phyloP scores from a whole-genome alignment of 495 filamentous ascomycete species.

The Barbatosphaeria neglecta region DNA sequence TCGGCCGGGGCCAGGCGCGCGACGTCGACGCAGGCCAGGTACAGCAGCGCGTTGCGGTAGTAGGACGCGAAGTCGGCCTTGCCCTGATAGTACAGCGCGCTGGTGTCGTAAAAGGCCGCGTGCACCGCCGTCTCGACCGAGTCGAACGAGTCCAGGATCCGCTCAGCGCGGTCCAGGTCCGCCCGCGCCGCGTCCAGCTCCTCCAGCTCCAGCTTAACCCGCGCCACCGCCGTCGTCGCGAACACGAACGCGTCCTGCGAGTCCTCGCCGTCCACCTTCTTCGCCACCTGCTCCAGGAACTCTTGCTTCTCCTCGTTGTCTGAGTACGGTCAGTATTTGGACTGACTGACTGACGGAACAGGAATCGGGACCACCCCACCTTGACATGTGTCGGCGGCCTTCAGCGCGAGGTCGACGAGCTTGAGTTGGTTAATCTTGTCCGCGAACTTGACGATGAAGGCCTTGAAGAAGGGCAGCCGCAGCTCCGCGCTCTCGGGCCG shows the following conservation, averaged over 20 bases:
- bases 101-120: slow-evolving; percentile 91
- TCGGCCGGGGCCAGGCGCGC: slow-evolving; percentile 58
- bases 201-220: slow-evolving; percentile 67
- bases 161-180: slow-evolving; percentile 78
- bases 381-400: slow-evolving; percentile 74
- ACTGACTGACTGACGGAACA: not conserved
- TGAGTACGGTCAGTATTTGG: slow-evolving; percentile 15
- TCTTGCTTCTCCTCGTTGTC: slow-evolving; percentile 78
- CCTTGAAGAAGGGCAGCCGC: slow-evolving; percentile 80
- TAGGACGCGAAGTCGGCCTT: slow-evolving; percentile 87
- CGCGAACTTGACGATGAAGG: slow-evolving; percentile 89
- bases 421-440: slow-evolving; percentile 99
- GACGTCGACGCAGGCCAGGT: slow-evolving; percentile 91
- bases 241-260: slow-evolving; percentile 96
- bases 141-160: slow-evolving; percentile 82
- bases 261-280: slow-evolving; percentile 81
- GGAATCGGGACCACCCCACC: slow-evolving; percentile 36
- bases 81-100: slow-evolving; percentile 89
- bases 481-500: slow-evolving; percentile 67
- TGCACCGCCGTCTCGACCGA: slow-evolving; percentile 93
- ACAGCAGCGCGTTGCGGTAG: slow-evolving; percentile 95
- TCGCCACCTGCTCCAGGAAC: slow-evolving; percentile 74
- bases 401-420: slow-evolving; percentile 80
- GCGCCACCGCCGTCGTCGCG: slow-evolving; percentile 80
- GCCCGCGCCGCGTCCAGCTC: slow-evolving; percentile 67